Evolutionary conservation across 1,139 yeast species (phyloP).

Genomic region (Zygoascus hellenicus): DNA sequence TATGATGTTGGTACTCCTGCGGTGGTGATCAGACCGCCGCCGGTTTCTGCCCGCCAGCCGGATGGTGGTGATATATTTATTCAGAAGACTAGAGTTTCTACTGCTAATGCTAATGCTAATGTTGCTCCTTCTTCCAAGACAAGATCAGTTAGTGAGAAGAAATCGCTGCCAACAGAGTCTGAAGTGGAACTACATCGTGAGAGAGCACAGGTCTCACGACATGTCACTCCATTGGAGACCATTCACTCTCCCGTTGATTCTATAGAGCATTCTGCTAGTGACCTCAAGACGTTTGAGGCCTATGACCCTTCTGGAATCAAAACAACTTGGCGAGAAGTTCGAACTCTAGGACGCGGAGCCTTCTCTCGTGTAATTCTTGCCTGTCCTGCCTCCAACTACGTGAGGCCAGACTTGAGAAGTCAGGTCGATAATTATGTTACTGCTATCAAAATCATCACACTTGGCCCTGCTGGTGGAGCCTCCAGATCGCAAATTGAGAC

Average conservation of each 20-base stretch:
- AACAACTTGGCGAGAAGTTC: slow-evolving; percentile 33
- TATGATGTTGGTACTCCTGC: background rate
- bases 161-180: no score
- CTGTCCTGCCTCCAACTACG: slow-evolving; percentile 26
- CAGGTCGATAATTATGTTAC: slow-evolving; percentile 28
- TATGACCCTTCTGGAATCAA: slow-evolving; percentile 23
- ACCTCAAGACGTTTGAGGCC: slow-evolving; percentile 23
- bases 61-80: background rate
- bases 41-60: background rate
- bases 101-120: no score
- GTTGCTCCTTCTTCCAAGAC: no score
- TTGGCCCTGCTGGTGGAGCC: slow-evolving; percentile 24
- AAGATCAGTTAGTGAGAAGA: no score
- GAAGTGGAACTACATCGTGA: no score
- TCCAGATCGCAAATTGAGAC: slow-evolving; percentile 54
- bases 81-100: background rate
- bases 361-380: slow-evolving; percentile 37
- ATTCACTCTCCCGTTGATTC: no score
- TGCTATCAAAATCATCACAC: slow-evolving; percentile 30
- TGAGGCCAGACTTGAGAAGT: slow-evolving; percentile 39
- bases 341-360: slow-evolving; percentile 37
- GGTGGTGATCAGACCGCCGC: background rate
- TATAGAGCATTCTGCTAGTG: no score
- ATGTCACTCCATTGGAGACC: no score
- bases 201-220: no score